Base-by-base conservation (phyloP, 2,329 filamentous ascomycete species). In the Aureobasidium sp. region DNA sequence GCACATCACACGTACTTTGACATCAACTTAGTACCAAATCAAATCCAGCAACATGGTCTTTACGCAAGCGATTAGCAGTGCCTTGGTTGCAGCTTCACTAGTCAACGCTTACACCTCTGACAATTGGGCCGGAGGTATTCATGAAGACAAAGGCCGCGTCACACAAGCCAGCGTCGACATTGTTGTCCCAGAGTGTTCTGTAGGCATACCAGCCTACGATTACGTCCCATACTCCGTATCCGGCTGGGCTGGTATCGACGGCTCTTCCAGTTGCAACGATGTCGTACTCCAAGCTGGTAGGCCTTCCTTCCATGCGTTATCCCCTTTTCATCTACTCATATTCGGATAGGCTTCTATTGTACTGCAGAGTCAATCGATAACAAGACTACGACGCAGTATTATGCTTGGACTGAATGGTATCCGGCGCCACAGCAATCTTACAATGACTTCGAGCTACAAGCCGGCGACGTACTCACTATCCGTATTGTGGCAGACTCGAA, bases 251-350 rank as follows among this genome's bases (percentile, higher is more conserved):
- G 48, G 48, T 16, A 51, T 51, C 9, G 48, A 51, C 33, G 48
- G 48, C 27, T 42, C 6, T 42, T 4, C 7, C 25, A 51, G 25
- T 27, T 51, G 48, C 18, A 51, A 51, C 16, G 27, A 51, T 33
- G 48, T 51, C 29, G 48, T 51, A 11, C 48, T 51, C 13, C 48
- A 51, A 51, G 48, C 48, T 51, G 48, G 48, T 51, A 27, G 20
- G 23, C 47, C 7, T 36, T 9, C 2, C 40, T 20, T 15, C 13
- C 40, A 8, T 16, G 20, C 15, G 6, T 16, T 16, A 16, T 3
- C 7, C 15, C 18, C 6, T 16, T 3, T 42, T 13, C 33, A 20
- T 3, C 16, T 38, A 16, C 40, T 42, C 11, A 42, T 16, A 15
- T 20, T 1, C 40, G 16, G 33, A 13, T 51, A 29, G 23, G 25